Evolutionary conservation across 371 early-diverging fungal species (phyloP).

Genomic region (Synchytrium microbalum): DNA sequence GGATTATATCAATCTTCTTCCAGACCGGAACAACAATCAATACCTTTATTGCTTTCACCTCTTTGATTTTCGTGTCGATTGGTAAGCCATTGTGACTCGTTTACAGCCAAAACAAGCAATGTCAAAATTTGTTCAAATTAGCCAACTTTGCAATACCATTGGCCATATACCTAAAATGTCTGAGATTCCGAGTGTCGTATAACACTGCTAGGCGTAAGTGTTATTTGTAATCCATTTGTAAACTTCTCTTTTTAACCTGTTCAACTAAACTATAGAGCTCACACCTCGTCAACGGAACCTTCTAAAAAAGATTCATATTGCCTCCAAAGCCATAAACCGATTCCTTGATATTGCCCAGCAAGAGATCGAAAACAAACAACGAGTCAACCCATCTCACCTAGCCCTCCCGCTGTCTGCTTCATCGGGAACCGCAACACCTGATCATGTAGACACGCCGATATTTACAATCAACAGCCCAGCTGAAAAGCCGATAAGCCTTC

Average conservation of each 20-base stretch:
- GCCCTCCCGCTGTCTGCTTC: no score
- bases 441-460: no score
- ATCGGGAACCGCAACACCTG: no score
- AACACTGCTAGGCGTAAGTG: slow-evolving; percentile 27
- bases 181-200: slow-evolving; percentile 32
- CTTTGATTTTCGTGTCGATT: slow-evolving; percentile 40
- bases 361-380: not conserved
- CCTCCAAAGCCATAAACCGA: slow-evolving; percentile 30
- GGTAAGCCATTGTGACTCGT: slow-evolving; percentile 47
- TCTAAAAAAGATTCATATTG: slow-evolving; percentile 33
- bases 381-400: not conserved
- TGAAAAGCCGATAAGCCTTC: no score
- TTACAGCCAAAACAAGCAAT: slow-evolving; percentile 27
- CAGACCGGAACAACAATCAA: not conserved
- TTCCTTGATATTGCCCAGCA: slow-evolving; percentile 23
- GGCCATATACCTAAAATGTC: slow-evolving; percentile 51
- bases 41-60: slow-evolving; percentile 37
- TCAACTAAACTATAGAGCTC: slow-evolving; percentile 14
- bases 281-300: slow-evolving; percentile 28
- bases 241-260: slow-evolving; percentile 6
- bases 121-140: not conserved
- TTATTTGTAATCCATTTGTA: not conserved
- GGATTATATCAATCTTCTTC: slow-evolving; percentile 20
- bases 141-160: slow-evolving; percentile 72
- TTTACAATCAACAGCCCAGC: no score